Evolutionary conservation across 805 yeast genomes (phyloP), one percentile per base, ranked within the genome.

Genomic region (Pachysolen tannophilus): DNA sequence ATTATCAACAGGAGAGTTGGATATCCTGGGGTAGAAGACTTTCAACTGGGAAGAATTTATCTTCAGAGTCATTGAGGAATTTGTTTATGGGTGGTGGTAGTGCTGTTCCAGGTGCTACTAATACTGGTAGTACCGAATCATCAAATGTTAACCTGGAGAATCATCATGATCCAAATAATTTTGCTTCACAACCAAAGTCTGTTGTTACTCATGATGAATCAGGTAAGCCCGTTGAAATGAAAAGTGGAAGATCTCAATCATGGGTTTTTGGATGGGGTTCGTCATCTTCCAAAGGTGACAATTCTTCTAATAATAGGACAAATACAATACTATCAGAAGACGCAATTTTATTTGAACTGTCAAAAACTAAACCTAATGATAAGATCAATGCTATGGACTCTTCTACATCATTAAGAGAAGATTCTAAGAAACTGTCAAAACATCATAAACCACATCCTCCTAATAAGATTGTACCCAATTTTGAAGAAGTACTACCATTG

Each of bases 401-500:
- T 15, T 7, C 19, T 4, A 26, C 28, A 29, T 10, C 28, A 20
- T 8, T 3, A 32, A 35, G 8, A 21, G n/a, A 31, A 8, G 33
- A 34, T 7, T 29, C 40, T 42, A 11, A 37, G 38, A 17, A 39
- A 34, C 28, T 40, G 40, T 32, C 37, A 30, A 35, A 40, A n/a
- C n/a, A n/a, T n/a, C n/a, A n/a, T 13, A n/a, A 30, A 37, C 28
- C 18, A 11, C 13, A 8, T n/a, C 18, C 10, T n/a, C 42, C 49
- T 2, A 55, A 52, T 34, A 29, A 43, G 7, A 43, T 56, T 19
- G 58, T 58, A 3, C 63, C 63, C 2, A 15, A 36, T 3, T 41
- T 56, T 10, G 50, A 49, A 10, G 42, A 43, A 19, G 45, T 49
- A 2, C 39, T 55, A n/a, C 61, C 62, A 4, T 20, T 39, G 3